phyloP scores from a whole-genome alignment of 495 filamentous ascomycete species.

The Aspergillus sclerotiicarbonarius region DNA sequence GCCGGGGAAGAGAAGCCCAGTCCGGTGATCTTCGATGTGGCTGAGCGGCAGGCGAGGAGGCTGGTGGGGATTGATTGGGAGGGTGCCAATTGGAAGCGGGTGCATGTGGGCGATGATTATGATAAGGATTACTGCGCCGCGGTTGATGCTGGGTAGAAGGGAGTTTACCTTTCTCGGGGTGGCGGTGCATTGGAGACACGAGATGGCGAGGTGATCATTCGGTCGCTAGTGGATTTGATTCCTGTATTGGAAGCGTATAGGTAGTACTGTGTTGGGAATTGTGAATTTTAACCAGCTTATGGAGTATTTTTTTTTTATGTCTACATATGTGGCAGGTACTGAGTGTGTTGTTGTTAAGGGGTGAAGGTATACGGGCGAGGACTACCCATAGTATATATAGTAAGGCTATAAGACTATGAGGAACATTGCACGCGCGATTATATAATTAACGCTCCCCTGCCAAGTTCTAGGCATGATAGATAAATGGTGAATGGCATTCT shows the following conservation, averaged over 20 bases:
- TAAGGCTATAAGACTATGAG: too few relatives aligned
- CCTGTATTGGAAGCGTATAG: neutral
- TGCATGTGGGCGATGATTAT: conserved; percentile 70
- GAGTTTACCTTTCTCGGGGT: conserved; percentile 48
- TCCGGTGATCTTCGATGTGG: conserved; percentile 60
- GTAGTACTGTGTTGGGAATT: neutral
- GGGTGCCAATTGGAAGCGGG: conserved; percentile 38
- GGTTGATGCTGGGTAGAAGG: conserved; percentile 61
- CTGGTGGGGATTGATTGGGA: conserved; percentile 11
- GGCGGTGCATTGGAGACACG: conserved; percentile 8
- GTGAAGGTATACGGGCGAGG: too few relatives aligned
- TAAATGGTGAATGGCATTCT: too few relatives aligned
- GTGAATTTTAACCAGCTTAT: neutral
- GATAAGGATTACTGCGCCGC: conserved; percentile 63
- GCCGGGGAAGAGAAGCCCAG: conserved; percentile 69
- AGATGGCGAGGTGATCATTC: conserved; percentile 22
- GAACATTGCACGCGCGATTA: too few relatives aligned
- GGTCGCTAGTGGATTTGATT: conserved; percentile 33
- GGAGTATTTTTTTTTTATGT: too few relatives aligned
- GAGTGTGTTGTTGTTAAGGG: too few relatives aligned
- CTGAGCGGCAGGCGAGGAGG: conserved; percentile 41
- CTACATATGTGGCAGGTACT: too few relatives aligned
- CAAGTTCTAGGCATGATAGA: too few relatives aligned
- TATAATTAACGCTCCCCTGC: too few relatives aligned
- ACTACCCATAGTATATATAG: too few relatives aligned